phyloP scores from a whole-genome alignment of 768 basidiomycete species.

The Naganishia onofrii region DNA sequence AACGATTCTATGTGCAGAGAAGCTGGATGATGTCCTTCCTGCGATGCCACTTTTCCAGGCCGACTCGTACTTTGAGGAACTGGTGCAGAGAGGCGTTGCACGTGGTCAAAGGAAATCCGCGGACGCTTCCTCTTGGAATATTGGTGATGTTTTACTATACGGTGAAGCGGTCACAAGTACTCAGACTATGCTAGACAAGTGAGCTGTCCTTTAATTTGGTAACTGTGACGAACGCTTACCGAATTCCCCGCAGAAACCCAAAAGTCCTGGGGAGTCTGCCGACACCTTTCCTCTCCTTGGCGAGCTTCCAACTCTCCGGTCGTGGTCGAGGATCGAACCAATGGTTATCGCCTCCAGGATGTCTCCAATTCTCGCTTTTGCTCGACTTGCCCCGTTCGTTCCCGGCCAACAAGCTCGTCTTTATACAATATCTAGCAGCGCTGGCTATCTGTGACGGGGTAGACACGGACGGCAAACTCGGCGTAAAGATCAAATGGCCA shows the following conservation, averaged over 20 bases:
- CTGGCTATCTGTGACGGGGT: slow-evolving; percentile 87
- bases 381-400: slow-evolving; percentile 61
- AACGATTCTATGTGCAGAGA: slow-evolving; percentile 41
- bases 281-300: slow-evolving; percentile 74
- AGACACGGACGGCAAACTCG: slow-evolving; percentile 60
- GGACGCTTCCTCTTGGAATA: slow-evolving; percentile 47
- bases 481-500: slow-evolving; percentile 87
- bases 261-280: slow-evolving; percentile 67
- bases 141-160: slow-evolving; percentile 79
- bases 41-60: slow-evolving; percentile 73
- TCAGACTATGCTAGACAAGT: slow-evolving; percentile 92
- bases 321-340: slow-evolving; percentile 82
- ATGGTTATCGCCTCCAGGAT: slow-evolving; percentile 90
- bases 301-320: slow-evolving; percentile 80
- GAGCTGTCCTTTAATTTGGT: slow-evolving; percentile 42
- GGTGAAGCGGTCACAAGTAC: slow-evolving; percentile 89
- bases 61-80: slow-evolving; percentile 60
- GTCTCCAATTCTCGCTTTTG: slow-evolving; percentile 77
- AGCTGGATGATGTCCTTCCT: slow-evolving; percentile 41
- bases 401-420: slow-evolving; percentile 71
- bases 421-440: slow-evolving; percentile 87
- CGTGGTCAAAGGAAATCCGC: slow-evolving; percentile 34
- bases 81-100: slow-evolving; percentile 47
- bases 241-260: slow-evolving; percentile 64
- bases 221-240: neutral